Evolutionary conservation across 1,284 basidiomycete genomes (phyloP), one percentile per base, ranked within the genome.

Genomic region (Inonotus obliquus): DNA sequence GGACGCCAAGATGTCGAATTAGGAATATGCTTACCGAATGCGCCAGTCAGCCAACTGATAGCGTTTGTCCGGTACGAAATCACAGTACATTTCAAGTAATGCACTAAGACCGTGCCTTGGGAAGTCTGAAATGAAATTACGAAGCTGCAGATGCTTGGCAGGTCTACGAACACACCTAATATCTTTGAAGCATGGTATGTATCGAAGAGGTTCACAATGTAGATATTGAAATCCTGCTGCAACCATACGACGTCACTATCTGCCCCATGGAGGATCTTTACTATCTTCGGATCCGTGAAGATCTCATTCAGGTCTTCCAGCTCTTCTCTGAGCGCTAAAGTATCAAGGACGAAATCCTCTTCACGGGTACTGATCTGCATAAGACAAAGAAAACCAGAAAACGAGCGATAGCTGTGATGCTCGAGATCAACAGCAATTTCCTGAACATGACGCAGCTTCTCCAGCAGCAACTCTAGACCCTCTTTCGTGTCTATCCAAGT

Each of bases 31-130:
- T 25, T 61, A 88, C 88, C 91, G 83, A 68, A 98, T 93, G 27
- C 96, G 86, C 96, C 96, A 99, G 73, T 99, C 96, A 10, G 96
- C 96, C 17, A 95, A 79, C 72, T 98, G 96, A 71, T 96, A 98
- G 21, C 92, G 84, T 75, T 99, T 99, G 77, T 99, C 96, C 0
- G 96, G 85, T n/a, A 83, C 82, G 69, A 96, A 96, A 69, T 92
- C 85, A 70, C 92, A 95, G 70, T 94, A 98, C 76, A 90, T 88
- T 68, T 89, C 84, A n/a, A 99, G 81, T 10, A 99, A 80, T 51
- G 87, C 84, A 0, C 91, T 91, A 9, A 99, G 84, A 0, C 89
- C 89, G 68, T 94, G 91, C 52, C 87, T 82, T 0, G 91, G 88
- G 69, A 95, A 92, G 21, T 89, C 92, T 89, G 62, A 29, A 47